Conservation (phyloP, 2,329 filamentous ascomycete genomes). For the Fusarium sp. region DNA sequence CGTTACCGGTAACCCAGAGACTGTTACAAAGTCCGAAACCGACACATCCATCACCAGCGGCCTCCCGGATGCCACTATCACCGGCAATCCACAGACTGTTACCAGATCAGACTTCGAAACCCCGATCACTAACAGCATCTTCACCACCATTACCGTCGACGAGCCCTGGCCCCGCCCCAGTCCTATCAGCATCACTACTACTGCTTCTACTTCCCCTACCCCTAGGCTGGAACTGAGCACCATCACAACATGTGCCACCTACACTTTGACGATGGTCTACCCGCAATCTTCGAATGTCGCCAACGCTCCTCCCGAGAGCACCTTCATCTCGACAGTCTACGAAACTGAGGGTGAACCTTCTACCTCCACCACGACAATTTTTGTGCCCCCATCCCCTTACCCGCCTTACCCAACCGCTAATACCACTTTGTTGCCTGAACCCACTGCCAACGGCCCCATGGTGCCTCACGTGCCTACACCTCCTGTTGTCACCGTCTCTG, state of each 20-base stretch:
- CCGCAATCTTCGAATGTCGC: neutral
- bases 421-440: slow-evolving; percentile 39
- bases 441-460: slow-evolving; percentile 44
- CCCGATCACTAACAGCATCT: slow-evolving; percentile 21
- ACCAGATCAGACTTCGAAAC: slow-evolving; percentile 40
- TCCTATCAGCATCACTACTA: slow-evolving; percentile 31
- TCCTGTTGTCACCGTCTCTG: slow-evolving; percentile 49
- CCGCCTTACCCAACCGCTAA: slow-evolving; percentile 48
- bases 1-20: slow-evolving; percentile 42
- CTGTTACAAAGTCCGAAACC: slow-evolving; percentile 44
- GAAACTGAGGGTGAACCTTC: slow-evolving; percentile 45
- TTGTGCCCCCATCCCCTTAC: slow-evolving; percentile 43
- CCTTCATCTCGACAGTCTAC: slow-evolving; percentile 49
- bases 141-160: neutral
- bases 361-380: slow-evolving; percentile 50
- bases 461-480: slow-evolving; percentile 41
- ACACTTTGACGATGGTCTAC: slow-evolving; percentile 29
- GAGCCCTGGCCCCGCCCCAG: neutral
- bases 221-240: slow-evolving; percentile 35
- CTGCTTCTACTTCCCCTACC: slow-evolving; percentile 48
- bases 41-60: slow-evolving; percentile 38
- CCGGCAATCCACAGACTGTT: slow-evolving; percentile 46
- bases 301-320: slow-evolving; percentile 42
- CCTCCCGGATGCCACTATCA: slow-evolving; percentile 37
- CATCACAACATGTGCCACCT: slow-evolving; percentile 44